phyloP scores from a whole-genome alignment of 2,329 filamentous ascomycete species.

The Fusarium succisae region DNA sequence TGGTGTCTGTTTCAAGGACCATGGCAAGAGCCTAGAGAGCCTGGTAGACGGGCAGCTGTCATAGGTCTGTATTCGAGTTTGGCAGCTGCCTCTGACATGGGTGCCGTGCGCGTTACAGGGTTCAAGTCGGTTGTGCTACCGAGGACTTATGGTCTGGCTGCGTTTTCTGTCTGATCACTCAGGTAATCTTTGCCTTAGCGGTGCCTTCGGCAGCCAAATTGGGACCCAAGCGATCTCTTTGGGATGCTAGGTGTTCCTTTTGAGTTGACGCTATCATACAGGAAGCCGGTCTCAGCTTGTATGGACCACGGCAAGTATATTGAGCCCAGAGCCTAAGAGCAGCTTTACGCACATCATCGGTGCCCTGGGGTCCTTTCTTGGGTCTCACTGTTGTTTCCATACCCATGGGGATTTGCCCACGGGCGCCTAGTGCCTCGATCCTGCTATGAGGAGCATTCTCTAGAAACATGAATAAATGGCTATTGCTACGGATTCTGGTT shows the following conservation, averaged over 20 bases:
- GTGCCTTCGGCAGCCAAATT: background rate
- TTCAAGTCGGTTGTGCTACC: constrained; percentile 28
- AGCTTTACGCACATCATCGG: background rate
- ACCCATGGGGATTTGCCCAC: background rate
- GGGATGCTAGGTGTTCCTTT: background rate
- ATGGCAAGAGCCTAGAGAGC: constrained; percentile 10
- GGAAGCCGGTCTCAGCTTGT: background rate
- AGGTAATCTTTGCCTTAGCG: background rate
- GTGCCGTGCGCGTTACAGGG: background rate
- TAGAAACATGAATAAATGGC: constrained; percentile 8
- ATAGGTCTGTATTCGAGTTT: constrained; percentile 1
- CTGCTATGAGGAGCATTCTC: constrained; percentile 7
- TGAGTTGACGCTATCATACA: background rate
- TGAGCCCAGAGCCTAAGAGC: background rate
- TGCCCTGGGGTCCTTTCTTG: background rate
- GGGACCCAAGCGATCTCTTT: background rate
- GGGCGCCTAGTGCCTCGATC: background rate
- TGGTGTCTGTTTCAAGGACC: constrained; percentile 16
- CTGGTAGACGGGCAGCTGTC: background rate
- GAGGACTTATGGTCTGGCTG: constrained; percentile 5
- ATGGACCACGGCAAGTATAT: background rate
- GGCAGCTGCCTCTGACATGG: background rate
- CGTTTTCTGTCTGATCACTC: background rate
- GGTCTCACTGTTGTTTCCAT: background rate
- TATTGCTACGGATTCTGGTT: constrained; percentile 3